Evolutionary conservation across 805 yeast genomes (phyloP).

Genomic region (Spathaspora sp.): DNA sequence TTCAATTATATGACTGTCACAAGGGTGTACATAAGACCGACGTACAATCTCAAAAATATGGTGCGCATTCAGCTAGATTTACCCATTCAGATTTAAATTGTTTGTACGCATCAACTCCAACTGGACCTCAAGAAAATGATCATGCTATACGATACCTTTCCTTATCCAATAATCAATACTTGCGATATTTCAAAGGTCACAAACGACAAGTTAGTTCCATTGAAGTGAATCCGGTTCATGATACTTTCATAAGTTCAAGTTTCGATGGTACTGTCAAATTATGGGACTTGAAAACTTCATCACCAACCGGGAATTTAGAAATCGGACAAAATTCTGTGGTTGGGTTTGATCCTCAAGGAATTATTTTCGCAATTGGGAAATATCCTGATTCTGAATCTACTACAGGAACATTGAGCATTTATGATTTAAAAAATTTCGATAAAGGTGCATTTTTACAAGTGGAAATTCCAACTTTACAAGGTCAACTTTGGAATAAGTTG

Average conservation of each 20-base stretch:
- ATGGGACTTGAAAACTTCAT: slow-evolving; percentile 79
- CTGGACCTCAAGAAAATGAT: slow-evolving; percentile 43
- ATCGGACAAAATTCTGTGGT: slow-evolving; percentile 53
- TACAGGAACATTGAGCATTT: slow-evolving; percentile 42
- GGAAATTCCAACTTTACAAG: slow-evolving; percentile 15
- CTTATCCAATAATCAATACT: slow-evolving; percentile 70
- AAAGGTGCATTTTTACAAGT: slow-evolving; percentile 48
- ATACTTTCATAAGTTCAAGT: slow-evolving; percentile 62
- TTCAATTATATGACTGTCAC: slow-evolving; percentile 75
- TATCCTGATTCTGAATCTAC: slow-evolving; percentile 10
- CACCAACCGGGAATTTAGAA: slow-evolving; percentile 56
- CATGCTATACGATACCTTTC: slow-evolving; percentile 74
- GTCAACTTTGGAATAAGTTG: slow-evolving; percentile 52
- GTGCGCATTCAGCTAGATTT: slow-evolving; percentile 82
- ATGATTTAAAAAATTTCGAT: slow-evolving; percentile 57
- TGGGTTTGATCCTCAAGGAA: slow-evolving; percentile 82
- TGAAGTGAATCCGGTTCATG: slow-evolving; percentile 69
- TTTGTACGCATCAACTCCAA: slow-evolving; percentile 74
- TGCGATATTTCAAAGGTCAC: slow-evolving; percentile 88
- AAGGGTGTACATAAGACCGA: slow-evolving; percentile 68
- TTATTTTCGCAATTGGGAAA: slow-evolving; percentile 66
- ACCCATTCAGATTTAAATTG: slow-evolving; percentile 71
- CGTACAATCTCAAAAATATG: slow-evolving; percentile 83
- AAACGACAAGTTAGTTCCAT: slow-evolving; percentile 68
- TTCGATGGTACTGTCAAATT: slow-evolving; percentile 75